Conservation (phyloP, 805 yeast species). For the Metschnikowia orientalis region DNA sequence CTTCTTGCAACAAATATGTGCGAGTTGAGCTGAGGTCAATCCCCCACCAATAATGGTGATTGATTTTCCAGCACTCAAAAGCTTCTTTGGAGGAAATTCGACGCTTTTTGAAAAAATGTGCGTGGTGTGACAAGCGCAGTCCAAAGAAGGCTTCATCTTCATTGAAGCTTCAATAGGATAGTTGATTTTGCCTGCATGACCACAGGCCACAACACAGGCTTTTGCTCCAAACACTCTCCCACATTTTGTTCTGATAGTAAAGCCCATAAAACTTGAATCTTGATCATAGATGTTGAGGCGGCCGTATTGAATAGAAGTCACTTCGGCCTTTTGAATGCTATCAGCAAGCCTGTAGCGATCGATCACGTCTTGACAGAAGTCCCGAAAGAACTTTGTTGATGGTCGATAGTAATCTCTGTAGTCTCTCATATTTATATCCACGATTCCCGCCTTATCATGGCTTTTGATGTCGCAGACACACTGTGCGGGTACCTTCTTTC, state of each 20-base stretch:
- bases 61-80: conserved; percentile 5
- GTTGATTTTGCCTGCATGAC: conserved; percentile 34
- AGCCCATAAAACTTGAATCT: conserved; percentile 27
- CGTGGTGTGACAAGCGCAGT: conserved; percentile 34
- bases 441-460: conserved; percentile 32
- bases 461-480: conserved; percentile 5
- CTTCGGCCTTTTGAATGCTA: conserved; percentile 31
- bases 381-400: conserved; percentile 34
- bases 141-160: conserved; percentile 10
- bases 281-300: conserved; percentile 21
- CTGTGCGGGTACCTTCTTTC: conserved; percentile 18
- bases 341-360: conserved; percentile 28
- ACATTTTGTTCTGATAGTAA: conserved; percentile 26
- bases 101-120: conserved; percentile 28
- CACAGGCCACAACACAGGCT: conserved; percentile 32
- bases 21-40: conserved; percentile 43
- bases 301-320: conserved; percentile 28
- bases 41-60: conserved; percentile 45
- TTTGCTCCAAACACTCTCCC: conserved; percentile 33
- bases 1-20: conserved; percentile 30
- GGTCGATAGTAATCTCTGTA: conserved; percentile 44
- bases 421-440: conserved; percentile 42
- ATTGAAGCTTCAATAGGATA: conserved; percentile 25
- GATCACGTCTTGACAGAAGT: conserved; percentile 34
- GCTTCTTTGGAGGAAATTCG: conserved; percentile 21